Conservation (phyloP, 2,329 filamentous ascomycete genomes). For the Aureobasidium vineae region DNA sequence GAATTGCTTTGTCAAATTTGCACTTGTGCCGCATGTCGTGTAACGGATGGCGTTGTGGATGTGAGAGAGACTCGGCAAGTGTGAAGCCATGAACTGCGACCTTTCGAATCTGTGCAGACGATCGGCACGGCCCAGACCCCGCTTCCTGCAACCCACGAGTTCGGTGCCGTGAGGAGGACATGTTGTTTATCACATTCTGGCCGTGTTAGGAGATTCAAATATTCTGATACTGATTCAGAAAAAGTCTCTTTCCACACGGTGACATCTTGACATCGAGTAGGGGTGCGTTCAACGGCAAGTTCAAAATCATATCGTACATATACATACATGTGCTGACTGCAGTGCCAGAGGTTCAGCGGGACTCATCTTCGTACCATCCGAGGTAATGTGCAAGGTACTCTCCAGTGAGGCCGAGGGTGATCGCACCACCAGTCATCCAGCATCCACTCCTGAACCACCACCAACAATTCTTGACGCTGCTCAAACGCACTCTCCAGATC, state of each 20-base stretch:
- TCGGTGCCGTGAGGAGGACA: background rate
- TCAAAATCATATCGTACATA: constrained; percentile 3
- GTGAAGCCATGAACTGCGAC: constrained; percentile 2
- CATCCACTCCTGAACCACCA: constrained; percentile 64
- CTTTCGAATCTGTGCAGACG: background rate
- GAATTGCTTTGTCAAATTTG: background rate
- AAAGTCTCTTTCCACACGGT: background rate
- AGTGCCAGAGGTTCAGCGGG: background rate
- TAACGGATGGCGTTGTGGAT: background rate
- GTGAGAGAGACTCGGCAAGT: background rate
- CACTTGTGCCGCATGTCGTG: constrained; percentile 2
- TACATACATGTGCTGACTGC: constrained; percentile 7
- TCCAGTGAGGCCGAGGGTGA: constrained; percentile 54
- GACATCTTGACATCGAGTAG: background rate
- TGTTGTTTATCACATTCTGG: background rate
- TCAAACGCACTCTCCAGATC: constrained; percentile 59
- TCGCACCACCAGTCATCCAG: constrained; percentile 60
- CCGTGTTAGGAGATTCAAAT: background rate
- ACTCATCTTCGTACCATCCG: constrained; percentile 22
- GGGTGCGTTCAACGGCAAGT: background rate
- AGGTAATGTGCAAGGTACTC: constrained; percentile 49
- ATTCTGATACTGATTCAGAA: background rate
- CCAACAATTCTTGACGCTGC: constrained; percentile 59
- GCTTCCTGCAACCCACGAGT: background rate
- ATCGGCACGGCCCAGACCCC: constrained; percentile 1